Base-by-base conservation (phyloP, 2,329 filamentous ascomycete genomes). In the Phyllachora maydis region DNA sequence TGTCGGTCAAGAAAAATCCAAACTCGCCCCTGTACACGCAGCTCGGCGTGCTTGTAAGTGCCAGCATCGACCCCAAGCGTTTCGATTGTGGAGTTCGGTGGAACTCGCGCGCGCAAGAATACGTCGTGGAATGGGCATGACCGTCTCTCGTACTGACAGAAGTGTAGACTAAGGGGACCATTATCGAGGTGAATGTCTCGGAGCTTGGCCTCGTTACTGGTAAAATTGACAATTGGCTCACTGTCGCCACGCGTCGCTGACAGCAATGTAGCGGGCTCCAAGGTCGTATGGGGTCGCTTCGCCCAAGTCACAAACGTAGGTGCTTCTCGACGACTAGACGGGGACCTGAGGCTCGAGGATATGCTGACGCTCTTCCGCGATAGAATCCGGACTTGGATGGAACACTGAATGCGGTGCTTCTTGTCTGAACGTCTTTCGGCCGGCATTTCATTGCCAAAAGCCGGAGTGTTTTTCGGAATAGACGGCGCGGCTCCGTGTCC, bases 191-290 rank as follows among this genome's bases (percentile, higher is more conserved):
- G 39, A 92, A 98, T 43, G 82, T 93, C 15, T 76, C 66, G 27
- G 88, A 98, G 46, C 51, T 95, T 32, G 88, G 88, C 32, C 56
- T 95, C 30, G 81, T 90, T 10, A 95, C 88, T 3, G n/a, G n/a
- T n/a, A n/a, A n/a, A n/a, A n/a, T n/a, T n/a, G n/a, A n/a, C n/a
- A n/a, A n/a, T n/a, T n/a, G n/a, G n/a, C n/a, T n/a, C n/a, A n/a
- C n/a, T n/a, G n/a, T n/a, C n/a, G n/a, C n/a, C n/a, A n/a, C n/a
- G n/a, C n/a, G n/a, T n/a, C n/a, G n/a, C n/a, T n/a, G n/a, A n/a
- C n/a, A n/a, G n/a, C n/a, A n/a, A n/a, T n/a, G n/a, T n/a, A n/a
- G 74, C 83, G 2, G 72, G 70, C 31, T 88, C 88, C 32, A 93
- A 93, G 54, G 79, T 92, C 6, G 79, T 85, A 5, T 93, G 83